Base-by-base conservation (phyloP, 257 asterid species). In the Penstemon davidsonii region DNA sequence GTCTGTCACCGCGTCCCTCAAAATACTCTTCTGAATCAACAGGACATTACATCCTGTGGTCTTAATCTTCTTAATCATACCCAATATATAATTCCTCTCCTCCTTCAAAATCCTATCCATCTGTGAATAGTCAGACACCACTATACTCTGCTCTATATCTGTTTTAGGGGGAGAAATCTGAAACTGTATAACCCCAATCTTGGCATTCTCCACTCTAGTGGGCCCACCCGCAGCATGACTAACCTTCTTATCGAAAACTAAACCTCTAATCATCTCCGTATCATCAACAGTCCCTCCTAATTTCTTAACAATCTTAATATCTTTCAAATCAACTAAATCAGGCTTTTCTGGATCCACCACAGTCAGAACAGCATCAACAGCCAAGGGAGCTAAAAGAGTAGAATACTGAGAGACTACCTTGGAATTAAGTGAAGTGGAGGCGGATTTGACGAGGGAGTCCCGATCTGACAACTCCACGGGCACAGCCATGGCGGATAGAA, bases 361-460 rank as follows among this genome's bases (percentile, higher is more conserved):
- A 73, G 88, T 80, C 49, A 94, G 90, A 64, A 94, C 99, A 55
- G 90, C 86, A 73, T 94, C 99, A 76, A 94, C 98, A 55, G 99
- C 99, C 75, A 94, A 64, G 33, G 99, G 99, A 39, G 99, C 98
- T 76, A 94, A 83, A 61, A 94, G 96, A 18, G 96, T 83, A 33
- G 99, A 94, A 72, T 91, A 94, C 76, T 94, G 98, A 0, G 98
- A 94, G 6, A 94, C 99, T n/a, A 94, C 96, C 90, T 92, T 92
- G 0, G 94, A 87, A 51, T 87, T 89, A 42, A 92, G 82, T 5
- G 94, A 86, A 0, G 96, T 91, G 9, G 94, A 84, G 0, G 98
- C 96, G 0, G 98, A 87, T 73, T 87, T 89, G 47, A 91, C 84
- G 3, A 89, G 85, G 3, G 92, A 84, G 6, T 91, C 94, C 0